Evolutionary conservation across 441 rosid species (phyloP).

Genomic region (Aleurites moluccanus): DNA sequence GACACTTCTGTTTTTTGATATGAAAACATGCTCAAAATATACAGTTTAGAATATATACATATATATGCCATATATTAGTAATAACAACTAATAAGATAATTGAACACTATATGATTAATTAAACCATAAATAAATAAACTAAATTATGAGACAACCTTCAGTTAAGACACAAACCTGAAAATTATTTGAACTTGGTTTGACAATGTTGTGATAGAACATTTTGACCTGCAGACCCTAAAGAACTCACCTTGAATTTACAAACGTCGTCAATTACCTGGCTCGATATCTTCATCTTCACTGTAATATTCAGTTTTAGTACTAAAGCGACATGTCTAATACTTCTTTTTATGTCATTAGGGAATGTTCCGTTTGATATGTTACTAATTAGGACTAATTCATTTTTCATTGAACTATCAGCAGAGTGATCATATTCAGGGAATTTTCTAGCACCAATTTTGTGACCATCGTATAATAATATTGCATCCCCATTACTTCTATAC

Average conservation of each 20-base stretch:
- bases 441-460: slow-evolving; percentile 26
- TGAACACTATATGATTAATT: too few species aligned
- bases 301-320: too few species aligned
- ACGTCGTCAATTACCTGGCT: slow-evolving; percentile 23
- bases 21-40: too few species aligned
- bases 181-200: slow-evolving; percentile 24
- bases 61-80: too few species aligned
- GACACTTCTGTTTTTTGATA: too few species aligned
- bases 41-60: too few species aligned
- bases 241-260: slow-evolving; percentile 37
- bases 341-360: slow-evolving; percentile 23
- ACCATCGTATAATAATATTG: slow-evolving; percentile 18
- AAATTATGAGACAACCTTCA: too few species aligned
- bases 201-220: slow-evolving; percentile 35
- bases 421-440: slow-evolving; percentile 26
- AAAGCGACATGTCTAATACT: slow-evolving; percentile 30
- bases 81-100: too few species aligned
- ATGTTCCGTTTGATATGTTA: neutral
- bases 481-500: slow-evolving; percentile 22
- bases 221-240: slow-evolving; percentile 27
- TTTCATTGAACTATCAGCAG: neutral
- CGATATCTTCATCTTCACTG: slow-evolving; percentile 26
- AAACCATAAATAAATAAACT: too few species aligned
- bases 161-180: neutral
- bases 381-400: slow-evolving; percentile 15